Evolutionary conservation across 2,329 filamentous ascomycete genomes (phyloP), one percentile per base, ranked within the genome.

Genomic region (Periconia digitata): DNA sequence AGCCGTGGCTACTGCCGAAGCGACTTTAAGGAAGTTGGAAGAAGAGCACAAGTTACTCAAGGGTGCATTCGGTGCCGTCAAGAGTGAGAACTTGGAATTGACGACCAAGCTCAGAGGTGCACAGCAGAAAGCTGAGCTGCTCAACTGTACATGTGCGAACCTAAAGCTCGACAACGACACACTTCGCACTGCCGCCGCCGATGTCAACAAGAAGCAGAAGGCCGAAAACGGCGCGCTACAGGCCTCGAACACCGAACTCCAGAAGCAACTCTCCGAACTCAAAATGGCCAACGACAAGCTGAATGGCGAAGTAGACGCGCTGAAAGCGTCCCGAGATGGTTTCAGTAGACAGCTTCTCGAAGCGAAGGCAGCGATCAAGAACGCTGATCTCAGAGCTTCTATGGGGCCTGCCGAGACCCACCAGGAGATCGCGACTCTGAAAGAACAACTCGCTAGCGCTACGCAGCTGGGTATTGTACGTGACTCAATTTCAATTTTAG

Each of bases 11-110:
- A 16, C 22, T 16, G 40, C 56, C 7, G 27, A 8, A 3, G 44
- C 54, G 20, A 58, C 60, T 16, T 23, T 53, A 8, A 40, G 56
- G 15, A 45, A 40, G 17, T n/a, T 53, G 10, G 40, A 54, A 8
- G 44, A 53, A 22, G 50, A 60, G 36, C 16, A 43, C 8, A 53
- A 46, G 15, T 21, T 41, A 21, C 4, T 7, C 17, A 20, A 40
- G 13, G 8, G 8, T n/a, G 17, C 24, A 1, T 6, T 35, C 1
- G n/a, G 29, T 15, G 17, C 29, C 13, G 24, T 32, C 37, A 41
- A 48, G 17, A 38, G 34, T 18, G 44, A 50, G 37, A 47, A 44
- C 23, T 35, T 40, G 10, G 39, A 47, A 23, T 41, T 53, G 21
- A 27, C 17, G 10, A 22, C 17, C n/a, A 39, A 43, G 10, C 13